Conservation (phyloP, 148 eudicot genomes). For the Dysphania ambrosioides region DNA sequence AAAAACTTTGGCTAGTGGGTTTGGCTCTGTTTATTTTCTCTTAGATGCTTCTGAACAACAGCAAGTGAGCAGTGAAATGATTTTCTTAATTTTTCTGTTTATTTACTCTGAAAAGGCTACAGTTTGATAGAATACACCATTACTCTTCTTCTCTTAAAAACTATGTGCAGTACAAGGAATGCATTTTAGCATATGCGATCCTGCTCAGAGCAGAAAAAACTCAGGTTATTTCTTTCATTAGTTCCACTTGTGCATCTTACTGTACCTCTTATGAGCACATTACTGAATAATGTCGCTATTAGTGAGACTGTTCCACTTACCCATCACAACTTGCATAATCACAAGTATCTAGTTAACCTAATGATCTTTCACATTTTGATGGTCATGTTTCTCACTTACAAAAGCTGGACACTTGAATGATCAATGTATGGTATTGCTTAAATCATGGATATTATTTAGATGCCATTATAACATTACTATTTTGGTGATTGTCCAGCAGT, state of each 20-base stretch:
- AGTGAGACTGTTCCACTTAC: neutral
- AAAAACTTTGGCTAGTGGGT: slow-evolving; percentile 97
- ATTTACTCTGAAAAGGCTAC: neutral
- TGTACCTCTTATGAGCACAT: neutral
- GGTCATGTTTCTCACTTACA: too few relatives aligned
- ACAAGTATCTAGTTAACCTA: neutral
- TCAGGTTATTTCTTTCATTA: slow-evolving; percentile 48
- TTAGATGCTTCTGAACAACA: slow-evolving; percentile 97
- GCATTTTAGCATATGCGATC: slow-evolving; percentile 78
- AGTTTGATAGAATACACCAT: slow-evolving; percentile 4
- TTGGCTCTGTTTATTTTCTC: slow-evolving; percentile 93
- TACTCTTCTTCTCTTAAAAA: slow-evolving; percentile 2
- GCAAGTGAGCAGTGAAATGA: slow-evolving; percentile 53
- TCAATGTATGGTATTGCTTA: neutral
- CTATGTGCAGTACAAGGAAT: slow-evolving; percentile 77
- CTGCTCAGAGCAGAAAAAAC: slow-evolving; percentile 53
- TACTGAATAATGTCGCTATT: neutral
- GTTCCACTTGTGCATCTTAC: neutral
- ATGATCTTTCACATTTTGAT: neutral
- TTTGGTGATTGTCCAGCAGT: neutral
- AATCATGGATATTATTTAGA: neutral
- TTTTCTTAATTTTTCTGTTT: neutral
- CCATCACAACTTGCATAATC: too few relatives aligned
- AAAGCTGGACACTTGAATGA: too few relatives aligned
- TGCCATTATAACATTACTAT: neutral